Evolutionary conservation across 2,329 filamentous ascomycete species (phyloP), one percentile per base, ranked within the genome.

Genomic region (Exophiala sp.): DNA sequence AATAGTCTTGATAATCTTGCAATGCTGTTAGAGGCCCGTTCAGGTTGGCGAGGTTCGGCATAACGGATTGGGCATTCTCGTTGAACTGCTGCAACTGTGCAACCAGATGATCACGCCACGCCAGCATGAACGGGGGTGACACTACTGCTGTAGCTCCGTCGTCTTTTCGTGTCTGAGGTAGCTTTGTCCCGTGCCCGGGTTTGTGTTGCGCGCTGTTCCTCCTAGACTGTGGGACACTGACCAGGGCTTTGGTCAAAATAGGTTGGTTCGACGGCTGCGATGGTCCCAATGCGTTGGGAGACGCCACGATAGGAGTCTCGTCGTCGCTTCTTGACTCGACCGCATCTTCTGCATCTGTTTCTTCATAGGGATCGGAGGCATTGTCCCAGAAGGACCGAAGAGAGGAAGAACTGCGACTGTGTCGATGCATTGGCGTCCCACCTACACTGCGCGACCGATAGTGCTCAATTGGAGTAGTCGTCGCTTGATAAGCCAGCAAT

Each of bases 61-160:
- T 73, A 39, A 82, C 77, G 65, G 82, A 71, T 29, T 79, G 75
- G 71, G 88, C 77, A 39, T 76, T 80, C 63, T 88, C 82, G 63
- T 89, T 87, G 61, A 90, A 76, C 51, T 89, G 82, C 49, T 90
- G 83, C 41, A 90, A 75, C 62, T 89, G 86, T 14, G 82, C 77
- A 21, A 82, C 76, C 16, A 91, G 68, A 50, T 90, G 85, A 47
- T 89, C 85, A 60, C 83, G 81, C 69, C 88, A 78, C 11, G 83
- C 85, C 42, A 81, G 74, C 62, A 88, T 78, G 40, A 84, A 78
- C 3, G 81, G 78, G 2, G 77, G 74, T 2, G 82, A 79, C 5
- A 48, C 51, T 8, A 44, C 19, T n/a, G 44, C 32, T 19, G 51
- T 44, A 16, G 44, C 13, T n/a, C 40, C 18, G 21, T 24, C 23